Percentiles rank a stretch among this genome's conserved stretches.
Evolutionary conservation across 129 eudicot species (phyloP).

Genomic region (Escallonia rubra): DNA sequence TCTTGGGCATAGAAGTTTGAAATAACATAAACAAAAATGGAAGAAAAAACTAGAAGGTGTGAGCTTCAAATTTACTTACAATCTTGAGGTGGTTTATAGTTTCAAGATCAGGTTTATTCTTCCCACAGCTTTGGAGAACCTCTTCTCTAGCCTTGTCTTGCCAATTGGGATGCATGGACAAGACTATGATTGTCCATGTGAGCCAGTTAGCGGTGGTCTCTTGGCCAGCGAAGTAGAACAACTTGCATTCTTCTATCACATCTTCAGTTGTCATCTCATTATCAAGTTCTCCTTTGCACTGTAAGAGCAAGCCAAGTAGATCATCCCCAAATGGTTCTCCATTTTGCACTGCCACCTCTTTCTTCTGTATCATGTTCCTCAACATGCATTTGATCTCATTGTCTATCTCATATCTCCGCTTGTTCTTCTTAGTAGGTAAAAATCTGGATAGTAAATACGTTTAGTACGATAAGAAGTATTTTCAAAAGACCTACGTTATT

Average conservation of each 20-base stretch:
- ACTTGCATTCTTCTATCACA: slow-evolving; percentile 38
- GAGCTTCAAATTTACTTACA: slow-evolving; percentile 16
- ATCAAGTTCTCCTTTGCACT: slow-evolving; percentile 8
- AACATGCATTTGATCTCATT: slow-evolving; percentile 16
- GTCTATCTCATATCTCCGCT: slow-evolving; percentile 26
- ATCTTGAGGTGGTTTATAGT: slow-evolving; percentile 26
- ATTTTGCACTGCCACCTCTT: slow-evolving; percentile 15
- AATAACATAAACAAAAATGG: no score
- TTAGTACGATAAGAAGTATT: no score
- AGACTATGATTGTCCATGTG: slow-evolving; percentile 40
- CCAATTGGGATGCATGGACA: slow-evolving; percentile 33
- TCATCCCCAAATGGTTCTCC: slow-evolving; percentile 33
- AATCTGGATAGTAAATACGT: slow-evolving; percentile 11
- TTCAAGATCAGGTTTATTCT: slow-evolving; percentile 22
- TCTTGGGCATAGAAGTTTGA: no score
- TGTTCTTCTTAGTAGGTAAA: slow-evolving; percentile 32
- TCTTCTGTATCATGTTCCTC: slow-evolving; percentile 23
- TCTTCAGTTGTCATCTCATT: slow-evolving; percentile 27
- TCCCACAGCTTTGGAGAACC: slow-evolving; percentile 25
- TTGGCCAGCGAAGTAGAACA: slow-evolving; percentile 47
- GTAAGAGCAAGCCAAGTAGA: slow-evolving; percentile 32
- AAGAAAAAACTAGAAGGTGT: not conserved
- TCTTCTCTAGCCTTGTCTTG: slow-evolving; percentile 41
- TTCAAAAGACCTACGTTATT: no score
- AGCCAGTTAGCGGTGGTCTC: slow-evolving; percentile 36